Evolutionary conservation across 371 early-diverging fungal species (phyloP), one percentile per base, ranked within the genome.

Genomic region (Mycotypha africana): DNA sequence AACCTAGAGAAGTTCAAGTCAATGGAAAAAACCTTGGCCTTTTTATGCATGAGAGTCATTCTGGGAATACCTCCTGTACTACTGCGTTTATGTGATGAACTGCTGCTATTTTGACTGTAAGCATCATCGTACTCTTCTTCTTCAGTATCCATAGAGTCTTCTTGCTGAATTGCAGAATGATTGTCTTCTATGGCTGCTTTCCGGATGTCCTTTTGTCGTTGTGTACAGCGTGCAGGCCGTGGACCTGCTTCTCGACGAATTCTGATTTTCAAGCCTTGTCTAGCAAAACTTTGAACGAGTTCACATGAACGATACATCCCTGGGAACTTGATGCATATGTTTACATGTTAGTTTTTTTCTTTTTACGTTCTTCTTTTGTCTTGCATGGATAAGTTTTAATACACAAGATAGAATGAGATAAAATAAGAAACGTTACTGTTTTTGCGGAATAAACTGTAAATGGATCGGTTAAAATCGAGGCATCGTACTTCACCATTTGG

Each of bases 261-360:
- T 14, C 86, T 64, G 20, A 88, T 85, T 45, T 77, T 80, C 15
- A 86, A 53, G 0, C 86, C 86, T 49, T 88, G 89, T 35, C 67
- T 69, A 0, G 81, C 82, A 63, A 88, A 81, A 5, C 60, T 56
- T 26, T 78, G 63, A 2, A 85, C 79, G 2, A 88, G 56, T 7
- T 62, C 62, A 12, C 86, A 85, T 0, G 86, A 81, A 35, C 74
- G 76, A 35, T 65, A 65, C 55, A 70, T 67, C 7, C 79, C 79
- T 15, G 79, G 79, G 38, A 75, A 79, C 55, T 33, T 28, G 28
- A n/a, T 28, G 8, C 6, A 12, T 28, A 28, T 28, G 30, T 8
- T 28, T 8, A 28, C 20, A 38, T n/a, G 10, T 19, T 25, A 7
- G 4, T n/a, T 9, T 4, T 0, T 9, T 10, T 26, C 20, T 30